These are phyloP conservation scores for Sporothrix schenckii DNA, from an alignment of 2,329 filamentous ascomycete genomes.

Conservation along the genomic window DNA sequence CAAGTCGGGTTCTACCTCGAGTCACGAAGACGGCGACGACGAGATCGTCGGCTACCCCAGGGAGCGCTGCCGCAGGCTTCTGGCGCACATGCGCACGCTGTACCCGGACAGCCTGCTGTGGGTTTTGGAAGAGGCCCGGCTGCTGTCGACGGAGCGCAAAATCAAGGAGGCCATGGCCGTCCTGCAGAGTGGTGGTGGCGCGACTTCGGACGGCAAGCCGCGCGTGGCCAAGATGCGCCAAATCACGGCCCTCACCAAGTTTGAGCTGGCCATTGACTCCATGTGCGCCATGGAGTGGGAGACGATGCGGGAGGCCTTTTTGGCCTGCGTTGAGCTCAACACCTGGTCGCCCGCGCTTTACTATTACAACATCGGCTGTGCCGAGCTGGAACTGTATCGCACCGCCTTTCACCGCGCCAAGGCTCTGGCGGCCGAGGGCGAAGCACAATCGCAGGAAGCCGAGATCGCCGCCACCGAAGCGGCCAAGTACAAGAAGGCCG, in stretches of 20 bases:
- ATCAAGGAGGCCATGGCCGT: slow-evolving; percentile 69
- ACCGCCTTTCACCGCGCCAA: slow-evolving; percentile 52
- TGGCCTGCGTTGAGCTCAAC: slow-evolving; percentile 76
- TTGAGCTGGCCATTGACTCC: slow-evolving; percentile 76
- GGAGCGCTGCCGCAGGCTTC: slow-evolving; percentile 65
- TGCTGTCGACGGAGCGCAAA: slow-evolving; percentile 67
- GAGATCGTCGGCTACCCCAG: slow-evolving; percentile 72
- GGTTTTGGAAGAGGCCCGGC: slow-evolving; percentile 83
- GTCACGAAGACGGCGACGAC: neutral
- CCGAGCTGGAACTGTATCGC: slow-evolving; percentile 81
- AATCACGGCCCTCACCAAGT: slow-evolving; percentile 80
- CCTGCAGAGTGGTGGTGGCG: slow-evolving; percentile 49
- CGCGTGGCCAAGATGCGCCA: slow-evolving; percentile 78
- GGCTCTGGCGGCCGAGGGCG: slow-evolving; percentile 29
- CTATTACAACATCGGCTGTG: slow-evolving; percentile 80
- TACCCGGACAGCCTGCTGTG: slow-evolving; percentile 85
- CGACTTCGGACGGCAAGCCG: slow-evolving; percentile 41
- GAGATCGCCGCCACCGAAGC: slow-evolving; percentile 44
- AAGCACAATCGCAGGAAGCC: slow-evolving; percentile 40
- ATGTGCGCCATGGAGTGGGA: slow-evolving; percentile 81
- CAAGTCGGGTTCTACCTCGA: slow-evolving; percentile 40
- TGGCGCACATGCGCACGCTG: slow-evolving; percentile 71
- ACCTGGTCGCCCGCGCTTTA: slow-evolving; percentile 91
- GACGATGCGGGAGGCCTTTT: slow-evolving; percentile 72
- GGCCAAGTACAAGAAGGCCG: slow-evolving; percentile 61